These are phyloP conservation scores for Ceratobasidium sp. DNA, from an alignment of 1,284 basidiomycete species.

Conservation along the genomic window DNA sequence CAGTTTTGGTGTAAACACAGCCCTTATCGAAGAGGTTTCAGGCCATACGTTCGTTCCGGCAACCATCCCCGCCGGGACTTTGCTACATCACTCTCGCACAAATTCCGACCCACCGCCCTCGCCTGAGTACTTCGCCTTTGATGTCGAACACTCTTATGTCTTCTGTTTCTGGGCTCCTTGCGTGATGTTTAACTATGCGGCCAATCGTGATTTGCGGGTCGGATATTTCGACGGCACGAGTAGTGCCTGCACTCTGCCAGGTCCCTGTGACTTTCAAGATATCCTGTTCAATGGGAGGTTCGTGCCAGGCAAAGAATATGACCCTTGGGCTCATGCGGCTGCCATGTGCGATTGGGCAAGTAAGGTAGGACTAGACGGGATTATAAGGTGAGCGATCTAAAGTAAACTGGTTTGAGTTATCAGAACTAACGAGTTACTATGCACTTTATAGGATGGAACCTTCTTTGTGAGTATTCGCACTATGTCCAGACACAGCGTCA, in stretches of 20 bases:
- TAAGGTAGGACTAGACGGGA: constrained; percentile 55
- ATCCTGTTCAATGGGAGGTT: constrained; percentile 56
- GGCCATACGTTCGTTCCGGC: constrained; percentile 59
- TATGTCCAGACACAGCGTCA: background rate
- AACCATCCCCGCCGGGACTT: constrained; percentile 56
- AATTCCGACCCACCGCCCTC: constrained; percentile 49
- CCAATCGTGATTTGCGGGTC: constrained; percentile 55
- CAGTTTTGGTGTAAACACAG: background rate
- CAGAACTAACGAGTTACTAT: background rate
- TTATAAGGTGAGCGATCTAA: constrained; percentile 53
- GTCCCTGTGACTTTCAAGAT: constrained; percentile 60
- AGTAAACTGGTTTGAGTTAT: background rate
- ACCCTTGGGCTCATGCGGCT: constrained; percentile 53
- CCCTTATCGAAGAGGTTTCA: background rate
- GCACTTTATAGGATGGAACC: constrained; percentile 59
- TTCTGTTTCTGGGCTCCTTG: constrained; percentile 56
- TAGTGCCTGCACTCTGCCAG: constrained; percentile 56
- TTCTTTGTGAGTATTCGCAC: constrained; percentile 57
- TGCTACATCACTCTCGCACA: constrained; percentile 58
- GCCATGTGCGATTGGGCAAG: constrained; percentile 56
- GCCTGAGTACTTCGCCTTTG: constrained; percentile 58
- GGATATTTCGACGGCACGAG: constrained; percentile 61
- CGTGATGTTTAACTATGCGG: constrained; percentile 54
- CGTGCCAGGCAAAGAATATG: constrained; percentile 41
- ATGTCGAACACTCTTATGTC: constrained; percentile 59